Evolutionary conservation across 2,329 filamentous ascomycete genomes (phyloP).

Genomic region (Stachybotrys elegans): DNA sequence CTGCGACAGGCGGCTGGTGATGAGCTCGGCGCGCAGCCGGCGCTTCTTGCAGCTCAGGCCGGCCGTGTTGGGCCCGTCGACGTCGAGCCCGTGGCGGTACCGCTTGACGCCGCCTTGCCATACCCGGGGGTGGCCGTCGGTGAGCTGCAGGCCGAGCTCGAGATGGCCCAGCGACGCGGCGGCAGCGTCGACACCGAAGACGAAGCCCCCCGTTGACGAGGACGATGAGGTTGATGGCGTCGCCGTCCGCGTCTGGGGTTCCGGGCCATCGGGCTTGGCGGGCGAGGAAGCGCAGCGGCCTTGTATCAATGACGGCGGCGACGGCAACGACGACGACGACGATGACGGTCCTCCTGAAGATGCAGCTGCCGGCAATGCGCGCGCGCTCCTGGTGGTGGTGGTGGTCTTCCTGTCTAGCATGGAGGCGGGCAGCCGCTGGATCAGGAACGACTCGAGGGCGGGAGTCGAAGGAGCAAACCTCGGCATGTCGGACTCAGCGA

Average conservation of each 20-base stretch:
- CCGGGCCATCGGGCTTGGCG: neutral
- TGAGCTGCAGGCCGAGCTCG: constrained; percentile 5
- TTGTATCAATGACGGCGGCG: neutral
- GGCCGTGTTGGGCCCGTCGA: constrained; percentile 52
- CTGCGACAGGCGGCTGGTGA: constrained; percentile 65
- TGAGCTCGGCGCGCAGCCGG: constrained; percentile 54
- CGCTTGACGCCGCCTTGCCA: constrained; percentile 40
- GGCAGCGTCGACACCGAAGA: neutral
- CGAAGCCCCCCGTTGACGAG: neutral
- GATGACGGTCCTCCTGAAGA: too few species aligned
- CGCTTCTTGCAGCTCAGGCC: constrained; percentile 60
- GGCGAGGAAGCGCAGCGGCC: neutral
- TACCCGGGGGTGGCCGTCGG: neutral
- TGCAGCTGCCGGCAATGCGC: too few species aligned
- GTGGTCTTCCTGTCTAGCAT: neutral
- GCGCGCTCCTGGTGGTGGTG: neutral
- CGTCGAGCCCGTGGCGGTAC: constrained; percentile 47
- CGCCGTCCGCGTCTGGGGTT: too few species aligned
- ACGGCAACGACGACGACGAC: neutral
- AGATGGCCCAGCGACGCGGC: constrained; percentile 1
- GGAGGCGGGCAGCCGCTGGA: neutral
- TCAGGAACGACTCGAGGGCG: neutral
- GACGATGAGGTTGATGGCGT: too few species aligned
- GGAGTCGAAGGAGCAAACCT: neutral
- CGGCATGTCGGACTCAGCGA: neutral